Evolutionary conservation across 805 yeast species (phyloP), one percentile per base, ranked within the genome.

Genomic region (Scheffersomyces lignosus): DNA sequence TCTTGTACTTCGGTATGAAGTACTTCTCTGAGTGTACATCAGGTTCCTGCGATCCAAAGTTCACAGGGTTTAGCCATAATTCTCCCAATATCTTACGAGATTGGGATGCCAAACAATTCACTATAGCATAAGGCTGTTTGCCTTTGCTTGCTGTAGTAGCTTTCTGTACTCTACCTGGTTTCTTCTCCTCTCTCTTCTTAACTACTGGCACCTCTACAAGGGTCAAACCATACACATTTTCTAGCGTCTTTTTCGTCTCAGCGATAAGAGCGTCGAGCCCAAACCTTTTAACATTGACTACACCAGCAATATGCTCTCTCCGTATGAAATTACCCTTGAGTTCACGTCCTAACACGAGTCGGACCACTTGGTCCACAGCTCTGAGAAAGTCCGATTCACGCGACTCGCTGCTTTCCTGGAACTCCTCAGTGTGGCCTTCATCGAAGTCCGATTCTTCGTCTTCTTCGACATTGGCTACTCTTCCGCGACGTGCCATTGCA

Each of bases 161-260:
- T 29, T 16, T 27, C 26, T 15, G 41, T 36, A 14, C 24, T 27
- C 25, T 28, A 10, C 8, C 29, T 15, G n/a, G 17, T 29, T 13
- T 27, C 16, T 10, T 28, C 16, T 23, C 34, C 5, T 36, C 37
- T 7, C 20, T 44, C 13, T 31, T 29, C 4, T 27, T 34, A 12
- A 26, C 25, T 3, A 26, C 33, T 3, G 56, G 49, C 5, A 47
- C 36, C 25, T 46, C 51, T 16, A 43, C 53, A 25, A 65, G 39
- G 18, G 47, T 40, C 28, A 65, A 35, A 4, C 68, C 71, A 34
- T 62, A 64, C 0, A 52, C 44, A 1, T 43, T 36, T 26, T 50
- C 48, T 25, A 66, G 41, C 15, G 45, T 49, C 0, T 29, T 33
- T 25, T 45, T 47, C 2, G 50, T 48, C 4, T 37, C 40, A 15